These are phyloP conservation scores for Agaricus blazei DNA, from an alignment of 768 basidiomycete genomes.

Conservation along the genomic window DNA sequence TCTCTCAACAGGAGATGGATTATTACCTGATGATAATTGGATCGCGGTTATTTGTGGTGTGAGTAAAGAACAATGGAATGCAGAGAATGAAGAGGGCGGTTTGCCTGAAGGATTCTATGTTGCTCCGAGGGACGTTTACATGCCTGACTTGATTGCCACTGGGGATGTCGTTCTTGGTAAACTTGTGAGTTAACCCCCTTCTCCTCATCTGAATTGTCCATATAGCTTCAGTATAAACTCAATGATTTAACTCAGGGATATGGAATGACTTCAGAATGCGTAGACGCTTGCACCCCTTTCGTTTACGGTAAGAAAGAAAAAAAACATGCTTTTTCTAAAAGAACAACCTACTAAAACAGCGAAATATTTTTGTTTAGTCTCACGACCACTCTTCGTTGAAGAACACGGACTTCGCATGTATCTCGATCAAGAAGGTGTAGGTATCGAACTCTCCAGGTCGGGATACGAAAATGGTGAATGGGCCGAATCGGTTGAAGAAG, in stretches of 20 bases:
- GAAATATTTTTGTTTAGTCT: slow-evolving; percentile 37
- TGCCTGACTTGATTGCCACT: slow-evolving; percentile 75
- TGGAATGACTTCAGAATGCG: slow-evolving; percentile 76
- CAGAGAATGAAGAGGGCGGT: slow-evolving; percentile 23
- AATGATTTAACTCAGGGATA: slow-evolving; percentile 48
- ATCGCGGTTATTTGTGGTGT: slow-evolving; percentile 79
- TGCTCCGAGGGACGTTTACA: slow-evolving; percentile 73
- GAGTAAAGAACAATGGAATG: slow-evolving; percentile 49
- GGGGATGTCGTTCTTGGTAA: slow-evolving; percentile 77
- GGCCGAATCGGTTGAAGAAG: slow-evolving; percentile 53
- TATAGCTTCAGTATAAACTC: background rate
- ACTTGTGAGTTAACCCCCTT: slow-evolving; percentile 39
- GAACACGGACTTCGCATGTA: slow-evolving; percentile 70
- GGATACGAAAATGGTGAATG: slow-evolving; percentile 72
- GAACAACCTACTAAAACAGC: background rate
- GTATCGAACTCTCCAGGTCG: slow-evolving; percentile 60
- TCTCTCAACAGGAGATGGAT: slow-evolving; percentile 17
- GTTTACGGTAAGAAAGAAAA: slow-evolving; percentile 49
- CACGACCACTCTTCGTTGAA: slow-evolving; percentile 76
- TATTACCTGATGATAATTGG: slow-evolving; percentile 69
- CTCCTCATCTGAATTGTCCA: background rate
- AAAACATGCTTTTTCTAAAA: no score
- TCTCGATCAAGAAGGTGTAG: slow-evolving; percentile 59
- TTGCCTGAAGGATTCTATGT: slow-evolving; percentile 71
- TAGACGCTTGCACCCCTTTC: slow-evolving; percentile 72